Base-by-base conservation (phyloP, 257 asterid genomes). In the Datura wrightii region DNA sequence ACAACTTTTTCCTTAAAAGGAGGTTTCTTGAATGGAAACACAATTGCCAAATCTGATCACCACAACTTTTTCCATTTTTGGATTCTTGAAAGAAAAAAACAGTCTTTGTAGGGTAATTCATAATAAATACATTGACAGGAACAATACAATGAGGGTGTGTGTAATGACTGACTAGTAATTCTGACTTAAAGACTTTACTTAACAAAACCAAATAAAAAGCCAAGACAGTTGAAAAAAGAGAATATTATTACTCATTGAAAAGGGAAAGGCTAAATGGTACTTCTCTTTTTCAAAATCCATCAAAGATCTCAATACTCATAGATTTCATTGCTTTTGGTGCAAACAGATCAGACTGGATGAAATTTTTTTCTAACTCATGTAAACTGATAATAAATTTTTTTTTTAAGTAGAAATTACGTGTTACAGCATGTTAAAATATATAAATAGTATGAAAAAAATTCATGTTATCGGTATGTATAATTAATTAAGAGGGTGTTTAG, bases 201-300 rank as follows among this genome's bases (percentile, higher is more conserved):
- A 70, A 88, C 97, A 89, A 85, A 89, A 88, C 74, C 70, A 72
- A 89, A 83, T 62, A 92, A 90, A 24, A 85, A 83, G 86, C 92
- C 93, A 91, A 92, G 85, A 59, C 80, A 84, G 88, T 71, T 85
- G 3, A 80, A 48, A 85, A 92, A 92, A 90, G 97, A 82, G 90
- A 86, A 86, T 87, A 88, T 90, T 85, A 92, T 83, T 87, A 92
- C 94, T 91, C 96, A 90, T 65, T 65, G 82, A 84, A 91, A 90
- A 82, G 85, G 87, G 96, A 89, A 92, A 91, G 66, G 66, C 83
- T 66, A 53, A 39, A 8, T 80, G 50, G 15, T 78, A 48, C 48
- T 56, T 48, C 24, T 69, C 76, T 82, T 34, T 81, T 79, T 79
- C 52, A 54, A 82, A 70, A 85, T 39, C 72, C 88, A 70, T 41